These are phyloP conservation scores for Backusella liffmaniae DNA, from an alignment of 192 early-diverging fungal species.

Conservation along the genomic window DNA sequence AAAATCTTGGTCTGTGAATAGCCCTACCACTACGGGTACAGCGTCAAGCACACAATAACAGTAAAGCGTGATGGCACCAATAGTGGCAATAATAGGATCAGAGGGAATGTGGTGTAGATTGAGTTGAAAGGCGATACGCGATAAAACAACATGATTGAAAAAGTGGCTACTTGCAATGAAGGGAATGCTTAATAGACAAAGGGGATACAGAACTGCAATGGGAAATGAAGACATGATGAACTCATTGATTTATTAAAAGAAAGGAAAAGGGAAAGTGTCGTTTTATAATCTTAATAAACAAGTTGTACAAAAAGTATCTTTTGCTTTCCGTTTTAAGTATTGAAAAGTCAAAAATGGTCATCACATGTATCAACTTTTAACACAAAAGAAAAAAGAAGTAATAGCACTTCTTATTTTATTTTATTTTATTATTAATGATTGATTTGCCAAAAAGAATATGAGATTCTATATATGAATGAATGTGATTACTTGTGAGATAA, in stretches of 20 bases:
- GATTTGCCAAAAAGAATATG: not conserved
- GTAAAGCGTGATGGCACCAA: not conserved
- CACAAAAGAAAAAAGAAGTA: too few relatives aligned
- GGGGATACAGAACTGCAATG: not conserved
- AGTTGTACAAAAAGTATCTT: too few relatives aligned
- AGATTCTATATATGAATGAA: not conserved
- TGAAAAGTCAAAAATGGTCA: too few relatives aligned
- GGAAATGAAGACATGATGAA: not conserved
- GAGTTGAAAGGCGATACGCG: not conserved
- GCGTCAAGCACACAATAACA: not conserved
- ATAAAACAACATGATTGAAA: not conserved
- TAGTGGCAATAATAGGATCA: not conserved
- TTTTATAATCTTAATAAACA: too few relatives aligned
- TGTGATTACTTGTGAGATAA: constrained; percentile 33
- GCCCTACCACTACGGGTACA: not conserved
- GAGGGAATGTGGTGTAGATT: not conserved
- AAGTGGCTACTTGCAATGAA: not conserved
- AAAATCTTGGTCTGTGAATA: not conserved
- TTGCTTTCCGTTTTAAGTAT: too few relatives aligned
- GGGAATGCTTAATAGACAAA: not conserved
- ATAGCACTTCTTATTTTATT: not conserved
- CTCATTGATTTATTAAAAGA: not conserved
- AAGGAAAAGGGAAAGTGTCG: not conserved
- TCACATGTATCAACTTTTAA: too few relatives aligned
- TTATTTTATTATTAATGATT: not conserved